Percentiles rank a stretch among this genome's conserved stretches.
Evolutionary conservation across 2,329 filamentous ascomycete species (phyloP).

Genomic region (Fusarium sp.): DNA sequence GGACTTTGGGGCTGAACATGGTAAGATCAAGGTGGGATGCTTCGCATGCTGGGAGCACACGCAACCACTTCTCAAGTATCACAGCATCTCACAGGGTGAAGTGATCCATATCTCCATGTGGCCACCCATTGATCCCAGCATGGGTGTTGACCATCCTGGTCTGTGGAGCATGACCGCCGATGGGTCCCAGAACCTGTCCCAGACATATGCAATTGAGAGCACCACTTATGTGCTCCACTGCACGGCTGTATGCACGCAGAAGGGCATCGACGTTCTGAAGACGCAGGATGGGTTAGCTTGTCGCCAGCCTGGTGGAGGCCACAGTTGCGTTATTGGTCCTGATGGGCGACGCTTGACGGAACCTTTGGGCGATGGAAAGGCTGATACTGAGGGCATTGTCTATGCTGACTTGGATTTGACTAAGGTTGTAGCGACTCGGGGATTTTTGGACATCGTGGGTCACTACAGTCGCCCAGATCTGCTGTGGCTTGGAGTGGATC

Average conservation of each 20-base stretch:
- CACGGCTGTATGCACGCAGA: constrained; percentile 48
- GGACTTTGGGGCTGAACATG: constrained; percentile 45
- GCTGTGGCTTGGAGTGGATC: constrained; percentile 48
- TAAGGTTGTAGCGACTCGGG: constrained; percentile 51
- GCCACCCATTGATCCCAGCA: constrained; percentile 47
- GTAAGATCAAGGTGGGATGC: constrained; percentile 51
- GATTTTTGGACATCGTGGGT: constrained; percentile 51
- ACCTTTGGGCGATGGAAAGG: constrained; percentile 18
- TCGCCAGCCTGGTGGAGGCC: constrained; percentile 33
- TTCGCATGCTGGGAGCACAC: constrained; percentile 62
- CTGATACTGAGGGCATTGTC: constrained; percentile 55
- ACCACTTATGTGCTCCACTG: constrained; percentile 59
- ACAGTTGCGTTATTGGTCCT: constrained; percentile 36
- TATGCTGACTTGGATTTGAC: constrained; percentile 60
- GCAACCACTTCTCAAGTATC: constrained; percentile 59
- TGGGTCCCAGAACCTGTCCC: constrained; percentile 56
- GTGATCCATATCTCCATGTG: constrained; percentile 60
- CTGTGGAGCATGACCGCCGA: constrained; percentile 46
- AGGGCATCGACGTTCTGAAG: constrained; percentile 53
- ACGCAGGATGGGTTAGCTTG: constrained; percentile 49
- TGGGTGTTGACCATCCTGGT: constrained; percentile 33
- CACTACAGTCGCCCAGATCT: constrained; percentile 52
- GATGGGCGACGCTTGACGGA: constrained; percentile 34
- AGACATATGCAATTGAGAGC: constrained; percentile 66
- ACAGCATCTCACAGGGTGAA: constrained; percentile 55